Evolutionary conservation across 148 eudicot species (phyloP), one percentile per base, ranked within the genome.

Genomic region (Fallopia convolvulus): DNA sequence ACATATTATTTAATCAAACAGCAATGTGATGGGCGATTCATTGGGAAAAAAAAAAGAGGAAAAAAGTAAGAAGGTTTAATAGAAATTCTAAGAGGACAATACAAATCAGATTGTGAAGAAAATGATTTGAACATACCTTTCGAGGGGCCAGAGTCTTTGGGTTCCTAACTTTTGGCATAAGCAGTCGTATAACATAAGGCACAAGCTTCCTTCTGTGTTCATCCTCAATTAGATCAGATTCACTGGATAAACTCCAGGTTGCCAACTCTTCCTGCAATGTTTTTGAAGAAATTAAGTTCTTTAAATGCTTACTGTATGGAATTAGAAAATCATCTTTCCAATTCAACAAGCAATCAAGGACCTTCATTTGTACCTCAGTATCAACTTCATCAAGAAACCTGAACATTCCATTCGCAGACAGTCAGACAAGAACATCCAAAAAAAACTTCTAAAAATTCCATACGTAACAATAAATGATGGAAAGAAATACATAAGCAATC

Each of bases 311-410:
- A 53, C 71, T 87, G 49, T 95, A 91, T 39, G 96, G 90, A 61
- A 83, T 79, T 83, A 95, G 78, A 75, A 83, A 92, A 6, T 79
- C 86, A 75, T 92, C 97, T 83, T 84, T 92, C 99, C 99, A 95
- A 76, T 91, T 91, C 83, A 95, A 81, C 75, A 95, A 84, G 84
- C 96, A 89, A 82, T 95, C 99, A 75, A 95, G 87, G 78, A 88
- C 97, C 74, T 81, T 88, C 80, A 80, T 81, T 81, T 95, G 99
- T 72, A 91, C 52, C 72, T 87, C 97, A 82, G 89, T 87, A 82
- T 95, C 94, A 85, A 84, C 83, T 70, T 88, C 93, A 79, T 92
- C 94, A 76, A 95, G 91, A 76, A 95, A 85, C 97, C 99, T 94
- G 83, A 49, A 80, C 79, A 68, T 18, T 68, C 72, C n/a, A 68